Base-by-base conservation (phyloP, 2,329 filamentous ascomycete species). In the Calonectria pseudoreteaudii region DNA sequence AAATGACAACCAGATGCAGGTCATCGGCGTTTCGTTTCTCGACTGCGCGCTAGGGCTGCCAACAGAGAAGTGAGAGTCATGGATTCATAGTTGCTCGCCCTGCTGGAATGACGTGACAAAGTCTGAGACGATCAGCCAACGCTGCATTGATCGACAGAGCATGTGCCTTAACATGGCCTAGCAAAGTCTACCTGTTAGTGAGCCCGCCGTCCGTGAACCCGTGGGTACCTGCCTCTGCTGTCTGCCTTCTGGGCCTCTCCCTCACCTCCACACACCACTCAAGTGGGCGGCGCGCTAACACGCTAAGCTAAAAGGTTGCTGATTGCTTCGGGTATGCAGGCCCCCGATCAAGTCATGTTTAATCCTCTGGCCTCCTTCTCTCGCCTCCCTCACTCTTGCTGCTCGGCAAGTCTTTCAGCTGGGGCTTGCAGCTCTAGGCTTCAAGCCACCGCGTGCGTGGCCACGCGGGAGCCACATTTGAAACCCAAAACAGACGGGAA, bases 381-480 rank as follows among this genome's bases (percentile, higher is more conserved):
- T n/a, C 34, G 36, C 30, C 30, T n/a, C 53, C 31, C 14, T 60
- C 56, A 14, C 10, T 20, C 31, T 28, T 34, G 56, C 56, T 60
- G 7, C 20, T 30, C 26, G 26, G 49, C 28, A 53, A 53, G 28
- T 31, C 30, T n/a, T 60, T 60, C 56, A 60, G 56, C 41, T 47
- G 52, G 56, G 34, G 23, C 38, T 38, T 70, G 71, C 49, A 41
- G 31, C 23, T 62, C 16, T 41, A 58, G 38, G 9, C 50, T 70
- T 66, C 66, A 73, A 73, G 71, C 71, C 71, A 73, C 71, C 30
- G 50, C 60, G 65, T 72, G 70, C 64, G 65, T 64, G 66, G 66
- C 58, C 70, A 60, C 70, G 70, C 64, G 70, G 66, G 66, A 68
- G 70, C 70, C 66, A 66, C 60, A 44, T 47, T 36, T 64, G 60